Evolutionary conservation across 2,329 filamentous ascomycete genomes (phyloP).

Genomic region (Ascochyta pisi): DNA sequence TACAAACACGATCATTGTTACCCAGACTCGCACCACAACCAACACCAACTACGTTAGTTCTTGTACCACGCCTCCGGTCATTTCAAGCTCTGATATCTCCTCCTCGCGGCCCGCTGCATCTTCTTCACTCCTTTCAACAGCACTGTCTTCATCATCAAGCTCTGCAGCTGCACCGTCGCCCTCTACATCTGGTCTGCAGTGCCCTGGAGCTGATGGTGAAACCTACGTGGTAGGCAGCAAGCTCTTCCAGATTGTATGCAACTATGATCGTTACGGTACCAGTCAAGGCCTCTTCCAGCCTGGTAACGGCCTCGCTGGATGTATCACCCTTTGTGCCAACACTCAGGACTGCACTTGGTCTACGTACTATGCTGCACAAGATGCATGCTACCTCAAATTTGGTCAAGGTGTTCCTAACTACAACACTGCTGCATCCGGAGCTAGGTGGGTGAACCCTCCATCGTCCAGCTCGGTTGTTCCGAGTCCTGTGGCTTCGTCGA

Average conservation of each 20-base stretch:
- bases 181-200: not conserved
- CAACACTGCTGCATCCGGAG: not conserved
- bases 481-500: not conserved
- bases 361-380: not conserved
- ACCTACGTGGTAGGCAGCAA: not conserved
- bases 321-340: not conserved
- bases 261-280: not conserved
- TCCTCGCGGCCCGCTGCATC: not conserved
- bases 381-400: not conserved
- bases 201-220: not conserved
- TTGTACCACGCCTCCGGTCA: not conserved
- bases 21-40: not conserved
- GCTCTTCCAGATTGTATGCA: not conserved
- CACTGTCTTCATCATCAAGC: not conserved
- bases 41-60: conserved; percentile 14
- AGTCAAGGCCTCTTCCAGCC: not conserved
- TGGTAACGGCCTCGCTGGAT: not conserved
- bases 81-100: not conserved
- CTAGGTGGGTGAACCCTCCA: not conserved
- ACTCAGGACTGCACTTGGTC: conserved; percentile 1
- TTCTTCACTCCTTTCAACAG: not conserved
- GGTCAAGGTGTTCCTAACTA: not conserved
- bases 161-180: not conserved
- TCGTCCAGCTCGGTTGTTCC: not conserved
- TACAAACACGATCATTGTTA: conserved; percentile 6